Evolutionary conservation across 2,329 filamentous ascomycete species (phyloP), one percentile per base, ranked within the genome.

Genomic region (Arthrocladium fulminans): DNA sequence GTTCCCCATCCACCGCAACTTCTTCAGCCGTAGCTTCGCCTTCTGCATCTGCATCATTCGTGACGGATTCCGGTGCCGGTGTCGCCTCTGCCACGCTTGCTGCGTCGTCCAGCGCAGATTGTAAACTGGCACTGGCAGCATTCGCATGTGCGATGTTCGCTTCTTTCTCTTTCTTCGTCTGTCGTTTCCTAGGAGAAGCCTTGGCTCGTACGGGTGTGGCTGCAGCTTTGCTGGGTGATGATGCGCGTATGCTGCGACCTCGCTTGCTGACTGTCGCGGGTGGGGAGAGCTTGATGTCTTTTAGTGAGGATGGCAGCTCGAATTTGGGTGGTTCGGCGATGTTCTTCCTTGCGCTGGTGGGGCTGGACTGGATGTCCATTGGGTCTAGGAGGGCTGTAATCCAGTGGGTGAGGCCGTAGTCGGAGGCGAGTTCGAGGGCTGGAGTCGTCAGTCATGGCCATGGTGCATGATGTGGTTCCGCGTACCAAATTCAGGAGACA

Each of bases 321-420:
- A 86, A 94, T 57, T 81, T 84, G 19, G 92, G 92, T 39, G 92
- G 92, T 20, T 87, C 81, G 13, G 77, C 70, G 56, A 96, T 95
- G 52, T 75, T 79, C 70, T 87, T 88, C 55, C 81, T 76, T 48
- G 86, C 77, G 55, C 83, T 83, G 55, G 80, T 79, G 22, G 77
- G 73, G 46, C 74, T 76, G 61, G 78, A 77, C 40, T 73, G 73
- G 52, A 97, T 94, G 23, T 88, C 83, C 54, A 83, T 73, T n/a
- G 88, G 81, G 63, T 97, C 90, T 43, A 98, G 77, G 15, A 98
- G 76, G n/a, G 92, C 92, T 49, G 80, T 80, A 57, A 98, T 87
- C 92, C 92, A 98, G 38, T 84, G 75, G 42, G 76, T 69, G 65
- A 97, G 88, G 49, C 79, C 76, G 65, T 97, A 98, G 67, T 97